Conservation (phyloP, 805 yeast species). For the Kodamaea jinghongensis region DNA sequence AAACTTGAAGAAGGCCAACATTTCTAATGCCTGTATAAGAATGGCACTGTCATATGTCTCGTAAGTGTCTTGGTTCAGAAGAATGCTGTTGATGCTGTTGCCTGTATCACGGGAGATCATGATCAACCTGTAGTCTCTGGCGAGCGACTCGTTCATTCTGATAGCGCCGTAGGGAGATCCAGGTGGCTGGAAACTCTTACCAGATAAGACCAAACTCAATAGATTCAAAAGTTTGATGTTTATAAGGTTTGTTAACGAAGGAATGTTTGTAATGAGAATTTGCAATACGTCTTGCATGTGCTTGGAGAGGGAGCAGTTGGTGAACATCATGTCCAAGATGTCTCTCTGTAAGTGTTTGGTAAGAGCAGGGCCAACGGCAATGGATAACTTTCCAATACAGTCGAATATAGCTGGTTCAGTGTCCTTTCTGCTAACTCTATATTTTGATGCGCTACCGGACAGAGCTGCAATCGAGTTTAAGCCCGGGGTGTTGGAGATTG, state of each 20-base stretch:
- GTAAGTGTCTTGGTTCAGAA: constrained; percentile 30
- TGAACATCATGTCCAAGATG: constrained; percentile 70
- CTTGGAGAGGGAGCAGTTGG: constrained; percentile 76
- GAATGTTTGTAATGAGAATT: constrained; percentile 67
- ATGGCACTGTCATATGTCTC: constrained; percentile 43
- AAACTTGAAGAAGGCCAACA: constrained; percentile 73
- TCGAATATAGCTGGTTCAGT: constrained; percentile 84
- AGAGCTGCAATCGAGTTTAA: constrained; percentile 25
- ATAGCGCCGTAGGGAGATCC: constrained; percentile 74
- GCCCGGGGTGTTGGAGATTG: constrained; percentile 16
- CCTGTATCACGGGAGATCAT: constrained; percentile 71
- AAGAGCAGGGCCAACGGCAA: constrained; percentile 89
- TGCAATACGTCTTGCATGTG: constrained; percentile 75
- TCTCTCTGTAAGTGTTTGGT: constrained; percentile 86
- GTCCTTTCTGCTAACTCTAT: constrained; percentile 59
- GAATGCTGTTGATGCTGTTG: constrained; percentile 32
- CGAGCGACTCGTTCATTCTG: constrained; percentile 60
- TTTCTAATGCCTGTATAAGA: constrained; percentile 74
- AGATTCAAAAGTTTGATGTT: constrained; percentile 68
- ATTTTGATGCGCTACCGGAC: constrained; percentile 44
- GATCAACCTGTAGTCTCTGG: constrained; percentile 73
- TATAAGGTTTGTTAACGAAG: constrained; percentile 73
- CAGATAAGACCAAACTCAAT: constrained; percentile 74
- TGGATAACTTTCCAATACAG: constrained; percentile 82
- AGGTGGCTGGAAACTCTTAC: constrained; percentile 76